A percentile compares a stretch with the other conserved stretches of the same genome.
Conservation (phyloP, 2,329 filamentous ascomycete species). For the Talaromyces sp. region DNA sequence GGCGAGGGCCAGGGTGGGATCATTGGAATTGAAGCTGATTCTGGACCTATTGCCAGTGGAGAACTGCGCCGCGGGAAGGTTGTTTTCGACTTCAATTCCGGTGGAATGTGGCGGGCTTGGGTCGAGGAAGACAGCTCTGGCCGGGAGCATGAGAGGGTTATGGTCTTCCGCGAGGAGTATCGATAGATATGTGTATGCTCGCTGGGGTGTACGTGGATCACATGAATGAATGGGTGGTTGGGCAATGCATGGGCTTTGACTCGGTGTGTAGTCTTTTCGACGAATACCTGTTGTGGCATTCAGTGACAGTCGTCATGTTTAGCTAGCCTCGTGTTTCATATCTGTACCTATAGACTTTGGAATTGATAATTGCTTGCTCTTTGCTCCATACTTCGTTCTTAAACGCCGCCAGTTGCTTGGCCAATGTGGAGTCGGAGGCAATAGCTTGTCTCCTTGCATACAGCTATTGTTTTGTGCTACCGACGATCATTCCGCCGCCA, state of each 20-base stretch:
- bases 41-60: slow-evolving; percentile 58
- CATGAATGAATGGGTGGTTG: not conserved
- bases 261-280: too few species aligned
- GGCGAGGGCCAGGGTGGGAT: slow-evolving; percentile 84
- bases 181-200: slow-evolving; percentile 9
- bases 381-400: not conserved
- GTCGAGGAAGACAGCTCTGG: slow-evolving; percentile 46
- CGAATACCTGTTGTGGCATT: too few species aligned
- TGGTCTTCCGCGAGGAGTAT: slow-evolving; percentile 50
- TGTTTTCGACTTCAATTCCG: slow-evolving; percentile 80
- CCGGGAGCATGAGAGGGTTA: slow-evolving; percentile 40
- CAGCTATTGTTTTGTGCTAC: not conserved
- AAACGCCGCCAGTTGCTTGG: not conserved
- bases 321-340: too few species aligned
- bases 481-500: not conserved
- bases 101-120: slow-evolving; percentile 84
- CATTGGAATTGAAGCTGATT: slow-evolving; percentile 63
- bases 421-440: not conserved
- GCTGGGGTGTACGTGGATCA: not conserved
- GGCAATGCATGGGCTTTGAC: too few species aligned
- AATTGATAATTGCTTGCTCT: not conserved
- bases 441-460: slow-evolving; percentile 1
- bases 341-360: too few species aligned
- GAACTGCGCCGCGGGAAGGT: slow-evolving; percentile 51
- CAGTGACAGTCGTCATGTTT: too few species aligned